Conservation (phyloP, 2,329 filamentous ascomycete species). For the Fusarium algeriense region DNA sequence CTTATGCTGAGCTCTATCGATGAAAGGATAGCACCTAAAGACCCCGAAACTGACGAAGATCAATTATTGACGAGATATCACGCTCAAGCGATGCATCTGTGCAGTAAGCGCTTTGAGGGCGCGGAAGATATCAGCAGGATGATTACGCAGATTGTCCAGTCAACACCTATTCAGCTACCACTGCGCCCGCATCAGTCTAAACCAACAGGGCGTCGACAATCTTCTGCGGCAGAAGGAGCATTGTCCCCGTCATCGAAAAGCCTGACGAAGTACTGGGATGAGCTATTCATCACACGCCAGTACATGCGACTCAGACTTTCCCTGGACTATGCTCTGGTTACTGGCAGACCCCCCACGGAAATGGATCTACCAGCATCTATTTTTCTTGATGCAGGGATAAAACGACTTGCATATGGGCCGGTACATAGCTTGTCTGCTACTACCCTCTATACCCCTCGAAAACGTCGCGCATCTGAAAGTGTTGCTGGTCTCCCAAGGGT, state of each 20-base stretch:
- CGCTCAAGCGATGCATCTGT: slow-evolving; percentile 21
- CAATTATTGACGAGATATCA: not conserved
- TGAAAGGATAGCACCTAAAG: not conserved
- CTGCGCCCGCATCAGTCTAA: not conserved
- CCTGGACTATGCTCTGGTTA: slow-evolving; percentile 13
- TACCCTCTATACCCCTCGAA: not conserved
- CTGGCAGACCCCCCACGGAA: not conserved
- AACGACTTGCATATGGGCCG: not conserved
- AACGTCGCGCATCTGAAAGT: slow-evolving; percentile 10
- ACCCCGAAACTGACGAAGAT: fast-evolving
- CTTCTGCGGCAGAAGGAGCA: fast-evolving
- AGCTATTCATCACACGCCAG: slow-evolving; percentile 9
- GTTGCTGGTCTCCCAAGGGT: not conserved
- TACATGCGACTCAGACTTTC: slow-evolving; percentile 21
- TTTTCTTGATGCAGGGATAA: not conserved
- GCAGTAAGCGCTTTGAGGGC: slow-evolving; percentile 6
- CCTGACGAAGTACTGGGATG: not conserved
- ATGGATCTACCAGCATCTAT: not conserved
- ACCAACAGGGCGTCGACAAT: not conserved
- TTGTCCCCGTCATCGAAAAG: fast-evolving
- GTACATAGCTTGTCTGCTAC: not conserved
- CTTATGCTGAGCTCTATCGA: slow-evolving; percentile 22
- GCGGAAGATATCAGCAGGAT: slow-evolving; percentile 21
- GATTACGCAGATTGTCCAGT: slow-evolving; percentile 24
- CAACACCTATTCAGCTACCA: slow-evolving; percentile 12